These are phyloP conservation scores for Yamadazyma atmosphaerica DNA, from an alignment of 1,139 yeast genomes.

Conservation along the genomic window DNA sequence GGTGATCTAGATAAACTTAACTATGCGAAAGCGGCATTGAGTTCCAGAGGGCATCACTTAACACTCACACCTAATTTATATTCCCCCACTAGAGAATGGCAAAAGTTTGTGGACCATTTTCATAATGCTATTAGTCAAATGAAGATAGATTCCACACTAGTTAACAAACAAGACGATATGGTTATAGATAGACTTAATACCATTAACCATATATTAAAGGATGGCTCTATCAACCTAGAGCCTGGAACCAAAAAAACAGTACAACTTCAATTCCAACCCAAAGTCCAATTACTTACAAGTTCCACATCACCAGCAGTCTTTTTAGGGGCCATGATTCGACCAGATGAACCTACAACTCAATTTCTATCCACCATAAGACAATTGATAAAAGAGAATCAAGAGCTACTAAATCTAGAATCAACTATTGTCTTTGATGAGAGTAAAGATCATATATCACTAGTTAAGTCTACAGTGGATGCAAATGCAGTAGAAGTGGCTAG, in stretches of 20 bases:
- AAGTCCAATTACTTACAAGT: slow-evolving; percentile 9
- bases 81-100: neutral
- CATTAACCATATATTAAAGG: slow-evolving; percentile 3
- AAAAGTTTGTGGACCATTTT: slow-evolving; percentile 7
- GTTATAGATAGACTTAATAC: neutral
- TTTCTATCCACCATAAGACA: slow-evolving; percentile 7
- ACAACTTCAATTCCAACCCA: slow-evolving; percentile 10
- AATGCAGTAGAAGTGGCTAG: no score
- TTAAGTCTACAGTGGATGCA: neutral
- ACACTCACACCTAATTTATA: slow-evolving; percentile 6
- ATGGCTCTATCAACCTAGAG: neutral
- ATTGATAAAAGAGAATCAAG: slow-evolving; percentile 6
- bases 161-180: slow-evolving; percentile 2
- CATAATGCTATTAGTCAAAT: slow-evolving; percentile 5
- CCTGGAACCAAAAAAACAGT: slow-evolving; percentile 2
- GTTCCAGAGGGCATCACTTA: slow-evolving; percentile 8
- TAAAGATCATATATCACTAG: neutral
- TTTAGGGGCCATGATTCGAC: slow-evolving; percentile 6
- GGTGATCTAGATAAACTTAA: slow-evolving; percentile 6
- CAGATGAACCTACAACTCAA: slow-evolving; percentile 3
- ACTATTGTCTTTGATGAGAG: neutral
- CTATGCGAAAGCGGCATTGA: neutral
- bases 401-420: neutral
- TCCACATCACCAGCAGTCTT: slow-evolving; percentile 9
- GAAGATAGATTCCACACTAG: neutral